Evolutionary conservation across 2,329 filamentous ascomycete species (phyloP).

Genomic region (Aspergillus caelatus): DNA sequence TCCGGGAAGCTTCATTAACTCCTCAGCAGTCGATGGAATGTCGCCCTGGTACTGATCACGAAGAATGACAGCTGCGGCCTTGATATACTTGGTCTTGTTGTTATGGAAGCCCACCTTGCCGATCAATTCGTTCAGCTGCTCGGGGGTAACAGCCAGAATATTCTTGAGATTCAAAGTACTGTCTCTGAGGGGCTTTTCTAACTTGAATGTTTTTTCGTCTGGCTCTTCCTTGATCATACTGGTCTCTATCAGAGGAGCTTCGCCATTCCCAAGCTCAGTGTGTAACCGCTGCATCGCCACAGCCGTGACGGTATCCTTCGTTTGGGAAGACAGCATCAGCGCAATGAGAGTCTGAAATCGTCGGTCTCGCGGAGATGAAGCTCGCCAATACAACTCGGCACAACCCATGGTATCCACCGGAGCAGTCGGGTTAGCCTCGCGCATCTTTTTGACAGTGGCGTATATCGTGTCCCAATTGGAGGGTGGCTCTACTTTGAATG

Average conservation of each 20-base stretch:
- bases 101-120: conserved; percentile 90
- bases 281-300: conserved; percentile 80
- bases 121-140: conserved; percentile 72
- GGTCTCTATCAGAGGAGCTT: conserved; percentile 1
- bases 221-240: conserved; percentile 27
- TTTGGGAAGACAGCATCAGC: conserved; percentile 90
- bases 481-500: conserved; percentile 58
- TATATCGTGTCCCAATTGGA: conserved; percentile 86
- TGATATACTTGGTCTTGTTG: conserved; percentile 85
- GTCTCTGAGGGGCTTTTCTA: conserved; percentile 35
- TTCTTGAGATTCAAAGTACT: conserved; percentile 71
- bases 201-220: conserved; percentile 21
- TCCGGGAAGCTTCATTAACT: conserved; percentile 75
- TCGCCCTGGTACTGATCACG: conserved; percentile 71
- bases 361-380: conserved; percentile 56
- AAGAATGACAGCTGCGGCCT: conserved; percentile 72
- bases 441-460: conserved; percentile 75
- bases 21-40: conserved; percentile 77
- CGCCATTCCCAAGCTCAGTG: conserved; percentile 61
- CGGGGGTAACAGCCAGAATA: conserved; percentile 71
- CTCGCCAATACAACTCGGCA: conserved; percentile 53
- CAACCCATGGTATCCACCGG: conserved; percentile 98
- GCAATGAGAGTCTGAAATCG: conserved; percentile 85
- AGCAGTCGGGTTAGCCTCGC: conserved; percentile 65
- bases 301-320: conserved; percentile 88